These are phyloP conservation scores for Asterochloris erici DNA, from an alignment of 139 green algal species.

Conservation along the genomic window DNA sequence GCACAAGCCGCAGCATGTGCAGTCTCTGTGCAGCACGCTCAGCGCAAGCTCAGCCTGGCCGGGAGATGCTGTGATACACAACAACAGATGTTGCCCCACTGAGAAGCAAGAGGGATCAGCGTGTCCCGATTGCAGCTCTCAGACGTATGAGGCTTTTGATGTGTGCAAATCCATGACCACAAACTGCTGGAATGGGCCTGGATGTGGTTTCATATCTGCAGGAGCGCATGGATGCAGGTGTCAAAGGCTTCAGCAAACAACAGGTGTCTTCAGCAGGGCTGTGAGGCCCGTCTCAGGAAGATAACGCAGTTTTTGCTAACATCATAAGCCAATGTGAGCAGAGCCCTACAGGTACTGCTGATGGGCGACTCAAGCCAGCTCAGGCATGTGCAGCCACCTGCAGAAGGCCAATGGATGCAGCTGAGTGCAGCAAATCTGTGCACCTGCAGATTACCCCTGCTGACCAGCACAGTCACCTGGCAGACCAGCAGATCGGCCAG, in stretches of 20 bases:
- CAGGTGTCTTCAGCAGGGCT: slow-evolving; percentile 3
- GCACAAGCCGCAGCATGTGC: no score
- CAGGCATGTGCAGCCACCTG: no score
- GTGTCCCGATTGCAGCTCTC: no score
- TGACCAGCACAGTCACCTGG: not conserved
- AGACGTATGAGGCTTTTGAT: not conserved
- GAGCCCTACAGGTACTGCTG: no score
- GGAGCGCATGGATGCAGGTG: not conserved
- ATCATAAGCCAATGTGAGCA: slow-evolving; percentile 27
- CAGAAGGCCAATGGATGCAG: no score
- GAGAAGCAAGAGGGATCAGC: no score
- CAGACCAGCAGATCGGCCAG: not conserved
- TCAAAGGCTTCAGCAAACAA: slow-evolving; percentile 3
- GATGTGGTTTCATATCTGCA: slow-evolving; percentile 6
- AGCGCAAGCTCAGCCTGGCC: no score
- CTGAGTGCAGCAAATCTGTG: not conserved
- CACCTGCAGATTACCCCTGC: not conserved
- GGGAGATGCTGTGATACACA: no score
- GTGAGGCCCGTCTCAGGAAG: slow-evolving; percentile 36
- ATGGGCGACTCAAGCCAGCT: no score
- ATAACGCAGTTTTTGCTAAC: slow-evolving; percentile 65
- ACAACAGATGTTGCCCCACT: no score
- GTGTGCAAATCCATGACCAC: slow-evolving; percentile 14
- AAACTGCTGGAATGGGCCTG: not conserved
- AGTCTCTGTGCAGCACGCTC: no score